phyloP scores from a whole-genome alignment of 2,329 filamentous ascomycete species.

The Dactylellina cionopaga region DNA sequence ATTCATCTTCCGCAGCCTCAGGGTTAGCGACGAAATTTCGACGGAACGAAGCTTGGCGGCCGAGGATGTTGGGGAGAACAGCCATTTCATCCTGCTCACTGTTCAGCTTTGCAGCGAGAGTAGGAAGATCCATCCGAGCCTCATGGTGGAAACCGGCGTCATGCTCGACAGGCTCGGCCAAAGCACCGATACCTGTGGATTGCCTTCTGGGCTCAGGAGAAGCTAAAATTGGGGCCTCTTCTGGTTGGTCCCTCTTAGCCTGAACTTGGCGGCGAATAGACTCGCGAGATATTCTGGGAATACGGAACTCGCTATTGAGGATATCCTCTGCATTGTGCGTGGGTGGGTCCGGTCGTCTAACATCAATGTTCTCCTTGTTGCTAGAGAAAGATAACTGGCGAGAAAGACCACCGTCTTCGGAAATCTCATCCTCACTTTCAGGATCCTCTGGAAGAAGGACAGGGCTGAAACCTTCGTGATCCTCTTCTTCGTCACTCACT shows the following conservation, averaged over 20 bases:
- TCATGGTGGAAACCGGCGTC: neutral
- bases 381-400: conserved; percentile 49
- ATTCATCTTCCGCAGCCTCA: conserved; percentile 66
- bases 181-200: conserved; percentile 28
- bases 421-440: conserved; percentile 57
- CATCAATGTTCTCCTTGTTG: conserved; percentile 53
- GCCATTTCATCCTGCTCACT: conserved; percentile 35
- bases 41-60: conserved; percentile 45
- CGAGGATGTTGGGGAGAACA: conserved; percentile 45
- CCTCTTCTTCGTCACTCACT: conserved; percentile 50
- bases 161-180: conserved; percentile 24
- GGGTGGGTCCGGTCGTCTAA: conserved; percentile 40
- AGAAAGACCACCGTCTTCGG: conserved; percentile 38
- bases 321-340: conserved; percentile 54
- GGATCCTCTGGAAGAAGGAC: conserved; percentile 53
- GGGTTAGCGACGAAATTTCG: conserved; percentile 42
- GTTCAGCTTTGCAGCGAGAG: conserved; percentile 45
- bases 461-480: conserved; percentile 53
- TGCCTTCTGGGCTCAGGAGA: conserved; percentile 43
- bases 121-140: conserved; percentile 34
- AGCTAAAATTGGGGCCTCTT: conserved; percentile 61
- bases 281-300: conserved; percentile 84
- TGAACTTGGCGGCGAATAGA: conserved; percentile 91
- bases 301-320: conserved; percentile 45
- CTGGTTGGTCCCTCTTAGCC: conserved; percentile 66